Evolutionary conservation across 306 rosid genomes (phyloP).

Genomic region (Cicer chorassanicum): DNA sequence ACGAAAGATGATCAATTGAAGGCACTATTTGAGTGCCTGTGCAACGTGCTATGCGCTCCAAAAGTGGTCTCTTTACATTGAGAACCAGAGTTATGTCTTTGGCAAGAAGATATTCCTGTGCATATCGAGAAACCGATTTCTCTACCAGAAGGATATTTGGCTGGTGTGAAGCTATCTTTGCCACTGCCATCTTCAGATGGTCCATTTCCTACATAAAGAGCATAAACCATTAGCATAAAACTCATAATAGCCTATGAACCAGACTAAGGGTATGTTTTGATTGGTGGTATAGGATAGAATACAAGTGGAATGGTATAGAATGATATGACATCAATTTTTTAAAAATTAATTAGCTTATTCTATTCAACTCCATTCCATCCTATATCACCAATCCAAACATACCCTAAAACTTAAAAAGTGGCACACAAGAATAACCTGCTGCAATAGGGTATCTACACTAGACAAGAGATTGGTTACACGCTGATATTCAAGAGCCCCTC

Average conservation of each 20-base stretch:
- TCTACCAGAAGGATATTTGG: slow-evolving; percentile 94
- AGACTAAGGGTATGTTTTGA: too few relatives aligned
- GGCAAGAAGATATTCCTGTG: slow-evolving; percentile 91
- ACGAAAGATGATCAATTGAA: slow-evolving; percentile 80
- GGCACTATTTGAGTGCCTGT: slow-evolving; percentile 88
- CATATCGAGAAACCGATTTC: slow-evolving; percentile 94
- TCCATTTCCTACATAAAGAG: slow-evolving; percentile 82
- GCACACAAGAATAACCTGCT: slow-evolving; percentile 77
- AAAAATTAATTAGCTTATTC: too few relatives aligned
- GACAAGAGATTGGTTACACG: slow-evolving; percentile 83
- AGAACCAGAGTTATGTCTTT: slow-evolving; percentile 91
- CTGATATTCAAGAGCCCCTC: slow-evolving; percentile 99
- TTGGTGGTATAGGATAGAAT: too few relatives aligned
- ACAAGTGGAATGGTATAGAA: too few relatives aligned
- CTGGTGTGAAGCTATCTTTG: slow-evolving; percentile 79
- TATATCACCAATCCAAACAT: too few relatives aligned
- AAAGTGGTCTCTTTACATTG: slow-evolving; percentile 82
- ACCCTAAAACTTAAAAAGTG: slow-evolving; percentile 37
- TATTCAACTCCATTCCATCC: too few relatives aligned
- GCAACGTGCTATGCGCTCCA: slow-evolving; percentile 93
- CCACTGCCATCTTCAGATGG: slow-evolving; percentile 98
- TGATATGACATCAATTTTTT: too few relatives aligned
- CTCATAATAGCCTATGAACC: slow-evolving; percentile 31
- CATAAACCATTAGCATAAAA: slow-evolving; percentile 33
- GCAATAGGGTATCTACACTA: slow-evolving; percentile 93